These are phyloP conservation scores for Marasmius tenuissimus DNA, from an alignment of 1,284 basidiomycete genomes.

Conservation along the genomic window DNA sequence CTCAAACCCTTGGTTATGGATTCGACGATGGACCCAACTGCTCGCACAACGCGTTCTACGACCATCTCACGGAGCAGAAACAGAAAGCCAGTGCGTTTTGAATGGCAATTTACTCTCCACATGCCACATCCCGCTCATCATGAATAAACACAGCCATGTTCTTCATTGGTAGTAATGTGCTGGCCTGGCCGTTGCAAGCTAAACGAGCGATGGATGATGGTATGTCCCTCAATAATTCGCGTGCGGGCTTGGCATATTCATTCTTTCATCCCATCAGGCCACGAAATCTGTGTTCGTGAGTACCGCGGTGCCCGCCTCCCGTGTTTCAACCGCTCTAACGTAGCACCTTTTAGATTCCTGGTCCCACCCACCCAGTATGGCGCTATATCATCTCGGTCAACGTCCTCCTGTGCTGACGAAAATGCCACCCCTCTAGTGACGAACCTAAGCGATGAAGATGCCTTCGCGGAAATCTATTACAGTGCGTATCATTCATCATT, in stretches of 20 bases:
- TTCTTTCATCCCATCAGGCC: conserved; percentile 35
- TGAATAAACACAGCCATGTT: conserved; percentile 51
- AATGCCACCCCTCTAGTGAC: conserved; percentile 47
- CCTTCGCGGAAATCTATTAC: conserved; percentile 83
- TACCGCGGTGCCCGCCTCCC: conserved; percentile 14
- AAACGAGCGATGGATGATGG: conserved; percentile 61
- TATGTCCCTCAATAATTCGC: conserved; percentile 16
- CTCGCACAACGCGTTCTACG: conserved; percentile 61
- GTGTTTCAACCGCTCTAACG: not conserved
- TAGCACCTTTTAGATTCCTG: conserved; percentile 44
- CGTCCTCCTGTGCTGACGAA: not conserved
- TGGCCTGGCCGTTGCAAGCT: conserved; percentile 72
- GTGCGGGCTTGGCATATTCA: not conserved
- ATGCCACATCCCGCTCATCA: no score
- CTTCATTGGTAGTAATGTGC: conserved; percentile 78
- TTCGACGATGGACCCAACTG: conserved; percentile 80
- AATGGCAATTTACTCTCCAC: no score
- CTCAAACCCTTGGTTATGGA: conserved; percentile 59
- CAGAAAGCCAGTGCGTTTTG: conserved; percentile 63
- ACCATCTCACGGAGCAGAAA: conserved; percentile 59
- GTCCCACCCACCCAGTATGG: conserved; percentile 51
- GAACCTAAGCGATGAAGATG: conserved; percentile 67
- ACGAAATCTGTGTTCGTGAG: conserved; percentile 61
- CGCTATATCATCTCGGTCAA: not conserved
- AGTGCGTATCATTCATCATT: conserved; percentile 34